A percentile compares a stretch with the other conserved stretches of the same genome.
phyloP scores from a whole-genome alignment of 2,329 filamentous ascomycete species.

The Chaetomium sp. region DNA sequence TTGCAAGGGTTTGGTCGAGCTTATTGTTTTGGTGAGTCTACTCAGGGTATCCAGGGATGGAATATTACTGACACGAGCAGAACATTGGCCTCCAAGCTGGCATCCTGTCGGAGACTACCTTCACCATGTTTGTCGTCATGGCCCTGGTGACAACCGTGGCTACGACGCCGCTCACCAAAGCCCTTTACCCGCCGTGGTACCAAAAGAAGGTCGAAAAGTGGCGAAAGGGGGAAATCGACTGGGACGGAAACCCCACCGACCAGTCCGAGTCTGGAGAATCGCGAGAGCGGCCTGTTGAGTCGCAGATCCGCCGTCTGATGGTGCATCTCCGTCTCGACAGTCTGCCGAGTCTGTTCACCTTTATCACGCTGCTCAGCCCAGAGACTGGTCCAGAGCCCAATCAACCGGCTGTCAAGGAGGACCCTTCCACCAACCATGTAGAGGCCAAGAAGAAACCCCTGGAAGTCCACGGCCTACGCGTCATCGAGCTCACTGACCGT shows the following conservation, averaged over 20 bases:
- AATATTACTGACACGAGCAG: conserved; percentile 27
- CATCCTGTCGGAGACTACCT: conserved; percentile 73
- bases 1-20: conserved; percentile 89
- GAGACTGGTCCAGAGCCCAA: conserved; percentile 8
- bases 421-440: conserved; percentile 15
- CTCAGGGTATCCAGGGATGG: too few relatives aligned
- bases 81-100: conserved; percentile 74
- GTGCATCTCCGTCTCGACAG: conserved; percentile 82
- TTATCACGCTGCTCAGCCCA: conserved; percentile 69
- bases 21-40: conserved; percentile 76
- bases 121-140: conserved; percentile 95
- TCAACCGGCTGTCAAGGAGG: conserved; percentile 22
- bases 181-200: conserved; percentile 64
- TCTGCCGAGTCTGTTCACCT: conserved; percentile 72
- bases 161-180: conserved; percentile 69
- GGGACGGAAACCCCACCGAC: conserved; percentile 50
- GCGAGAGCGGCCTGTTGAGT: conserved; percentile 27
- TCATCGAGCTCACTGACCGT: conserved; percentile 84
- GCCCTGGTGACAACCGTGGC: conserved; percentile 77
- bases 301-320: conserved; percentile 56
- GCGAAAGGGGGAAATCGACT: conserved; percentile 85
- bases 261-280: conserved; percentile 23
- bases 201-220: conserved; percentile 46
- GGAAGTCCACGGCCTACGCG: conserved; percentile 61
- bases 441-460: conserved; percentile 43